Evolutionary conservation across 1,139 yeast species (phyloP).

Genomic region (Protomyces gravidus): DNA sequence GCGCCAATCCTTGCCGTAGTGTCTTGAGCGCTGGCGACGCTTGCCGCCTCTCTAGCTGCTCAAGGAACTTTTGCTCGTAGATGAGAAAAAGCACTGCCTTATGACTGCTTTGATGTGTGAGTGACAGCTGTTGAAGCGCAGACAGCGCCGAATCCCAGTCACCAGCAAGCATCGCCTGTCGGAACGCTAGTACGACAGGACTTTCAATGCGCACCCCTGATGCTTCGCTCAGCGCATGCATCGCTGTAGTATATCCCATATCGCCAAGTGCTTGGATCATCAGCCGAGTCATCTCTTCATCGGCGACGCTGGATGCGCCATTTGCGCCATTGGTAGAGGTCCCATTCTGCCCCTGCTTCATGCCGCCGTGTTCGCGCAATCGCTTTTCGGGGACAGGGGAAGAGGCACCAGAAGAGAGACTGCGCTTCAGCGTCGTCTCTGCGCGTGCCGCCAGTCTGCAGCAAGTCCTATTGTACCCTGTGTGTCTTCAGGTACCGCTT

Average conservation of each 20-base stretch:
- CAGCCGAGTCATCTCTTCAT: conserved; percentile 48
- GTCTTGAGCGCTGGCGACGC: conserved; percentile 46
- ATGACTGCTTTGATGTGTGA: conserved; percentile 36
- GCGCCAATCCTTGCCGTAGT: conserved; percentile 44
- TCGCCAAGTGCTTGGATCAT: conserved; percentile 51
- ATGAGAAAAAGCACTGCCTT: conserved; percentile 37
- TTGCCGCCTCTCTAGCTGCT: conserved; percentile 42
- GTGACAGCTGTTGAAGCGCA: conserved; percentile 39
- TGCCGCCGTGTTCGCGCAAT: not conserved
- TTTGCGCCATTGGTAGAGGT: not conserved
- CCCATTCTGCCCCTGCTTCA: conserved; percentile 1
- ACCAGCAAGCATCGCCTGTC: conserved; percentile 45
- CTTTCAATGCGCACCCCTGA: conserved; percentile 44
- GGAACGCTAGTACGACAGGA: conserved; percentile 44
- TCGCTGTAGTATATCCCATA: conserved; percentile 45
- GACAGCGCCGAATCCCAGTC: conserved; percentile 46
- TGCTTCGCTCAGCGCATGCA: conserved; percentile 42
- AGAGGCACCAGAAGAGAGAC: not conserved
- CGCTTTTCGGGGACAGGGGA: not conserved
- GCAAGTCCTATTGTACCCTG: too few species aligned
- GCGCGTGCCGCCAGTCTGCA: not conserved
- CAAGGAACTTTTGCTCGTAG: conserved; percentile 43
- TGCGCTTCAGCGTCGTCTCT: not conserved
- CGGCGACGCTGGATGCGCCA: not conserved
- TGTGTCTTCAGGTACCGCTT: too few species aligned